phyloP scores from a whole-genome alignment of 2,329 filamentous ascomycete genomes.

The Ascochyta clinopodiicola region DNA sequence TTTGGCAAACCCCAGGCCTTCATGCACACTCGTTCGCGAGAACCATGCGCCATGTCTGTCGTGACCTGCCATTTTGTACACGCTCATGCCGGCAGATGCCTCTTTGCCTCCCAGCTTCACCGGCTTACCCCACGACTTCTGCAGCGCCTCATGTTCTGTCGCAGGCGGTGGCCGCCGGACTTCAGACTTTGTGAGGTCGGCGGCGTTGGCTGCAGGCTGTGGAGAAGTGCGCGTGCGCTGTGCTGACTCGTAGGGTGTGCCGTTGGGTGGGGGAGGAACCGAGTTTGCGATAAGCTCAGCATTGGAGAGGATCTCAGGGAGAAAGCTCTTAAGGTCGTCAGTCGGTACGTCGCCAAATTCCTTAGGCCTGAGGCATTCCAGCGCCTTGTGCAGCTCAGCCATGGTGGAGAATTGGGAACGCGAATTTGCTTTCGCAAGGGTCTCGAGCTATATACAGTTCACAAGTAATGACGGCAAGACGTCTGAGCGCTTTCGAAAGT shows the following conservation, averaged over 20 bases:
- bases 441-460: not conserved
- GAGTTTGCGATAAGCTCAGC: conserved; percentile 78
- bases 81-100: conserved; percentile 75
- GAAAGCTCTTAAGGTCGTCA: conserved; percentile 49
- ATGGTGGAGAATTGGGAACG: conserved; percentile 23
- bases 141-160: conserved; percentile 65
- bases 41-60: conserved; percentile 92
- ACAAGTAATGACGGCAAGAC: conserved; percentile 1
- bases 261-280: conserved; percentile 66
- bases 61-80: conserved; percentile 80
- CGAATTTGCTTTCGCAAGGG: not conserved
- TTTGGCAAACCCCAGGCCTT: conserved; percentile 75
- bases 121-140: conserved; percentile 84
- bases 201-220: conserved; percentile 57
- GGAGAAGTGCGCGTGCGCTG: conserved; percentile 65
- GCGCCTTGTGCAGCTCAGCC: conserved; percentile 53
- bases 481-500: not conserved
- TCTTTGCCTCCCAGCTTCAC: conserved; percentile 74
- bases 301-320: conserved; percentile 55
- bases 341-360: conserved; percentile 55
- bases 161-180: conserved; percentile 58
- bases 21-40: conserved; percentile 81
- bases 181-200: conserved; percentile 61
- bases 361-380: conserved; percentile 52
- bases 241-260: conserved; percentile 53